These are phyloP conservation scores for Fusarium protoensiforme DNA, from an alignment of 2,329 filamentous ascomycete genomes.

Conservation along the genomic window DNA sequence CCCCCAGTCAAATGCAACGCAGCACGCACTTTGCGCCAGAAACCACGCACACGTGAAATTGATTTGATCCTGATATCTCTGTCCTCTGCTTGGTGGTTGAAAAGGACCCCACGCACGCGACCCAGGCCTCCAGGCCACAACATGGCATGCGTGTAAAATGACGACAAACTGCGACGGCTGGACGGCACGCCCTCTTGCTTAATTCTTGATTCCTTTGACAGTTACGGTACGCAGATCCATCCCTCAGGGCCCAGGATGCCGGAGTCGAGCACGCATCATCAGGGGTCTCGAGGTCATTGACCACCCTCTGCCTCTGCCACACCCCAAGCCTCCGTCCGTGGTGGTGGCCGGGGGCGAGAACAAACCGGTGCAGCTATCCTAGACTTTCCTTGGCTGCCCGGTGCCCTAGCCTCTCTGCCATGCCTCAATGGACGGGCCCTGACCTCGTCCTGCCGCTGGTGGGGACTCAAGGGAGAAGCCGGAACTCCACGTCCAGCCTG, in stretches of 20 bases:
- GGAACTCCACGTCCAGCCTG: conserved; percentile 45
- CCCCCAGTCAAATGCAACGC: background rate
- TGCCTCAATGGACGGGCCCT: conserved; percentile 24
- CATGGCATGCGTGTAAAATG: conserved; percentile 33
- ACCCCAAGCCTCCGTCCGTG: conserved; percentile 29
- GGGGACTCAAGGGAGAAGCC: conserved; percentile 45
- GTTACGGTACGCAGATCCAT: conserved; percentile 11
- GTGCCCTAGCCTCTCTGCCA: conserved; percentile 8
- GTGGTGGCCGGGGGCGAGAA: conserved; percentile 46
- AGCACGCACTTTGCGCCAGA: background rate
- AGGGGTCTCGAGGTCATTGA: conserved; percentile 32
- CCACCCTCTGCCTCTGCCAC: conserved; percentile 13
- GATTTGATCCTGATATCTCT: background rate
- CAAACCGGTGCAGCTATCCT: conserved; percentile 45
- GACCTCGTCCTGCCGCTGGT: conserved; percentile 27
- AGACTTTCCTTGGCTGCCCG: conserved; percentile 23
- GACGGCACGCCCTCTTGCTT: conserved; percentile 28
- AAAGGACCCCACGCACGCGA: conserved; percentile 24
- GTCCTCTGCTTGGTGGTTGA: conserved; percentile 17
- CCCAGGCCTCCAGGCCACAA: conserved; percentile 23
- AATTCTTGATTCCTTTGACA: background rate
- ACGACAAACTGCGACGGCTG: conserved; percentile 35
- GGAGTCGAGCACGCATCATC: conserved; percentile 2
- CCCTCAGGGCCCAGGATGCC: conserved; percentile 14
- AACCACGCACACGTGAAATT: conserved; percentile 1